Evolutionary conservation across 129 eudicot genomes (phyloP).

Genomic region (Artemisia argyi): DNA sequence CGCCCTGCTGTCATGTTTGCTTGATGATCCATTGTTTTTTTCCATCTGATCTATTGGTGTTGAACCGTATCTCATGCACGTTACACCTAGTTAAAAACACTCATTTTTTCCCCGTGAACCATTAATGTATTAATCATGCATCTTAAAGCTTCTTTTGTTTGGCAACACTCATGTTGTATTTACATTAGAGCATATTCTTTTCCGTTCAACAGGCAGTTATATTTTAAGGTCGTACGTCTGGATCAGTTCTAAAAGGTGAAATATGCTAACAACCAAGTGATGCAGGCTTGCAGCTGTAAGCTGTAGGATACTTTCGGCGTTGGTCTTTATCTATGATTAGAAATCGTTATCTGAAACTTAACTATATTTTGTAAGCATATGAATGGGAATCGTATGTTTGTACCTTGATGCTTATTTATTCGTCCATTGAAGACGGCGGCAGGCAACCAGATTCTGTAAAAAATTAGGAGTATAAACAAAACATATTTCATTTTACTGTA

Average conservation of each 20-base stretch:
- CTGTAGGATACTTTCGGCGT: constrained; percentile 22
- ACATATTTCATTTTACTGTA: background rate
- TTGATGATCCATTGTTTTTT: constrained; percentile 14
- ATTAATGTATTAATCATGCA: background rate
- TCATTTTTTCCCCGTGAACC: background rate
- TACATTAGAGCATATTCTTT: constrained; percentile 20
- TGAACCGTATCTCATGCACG: background rate
- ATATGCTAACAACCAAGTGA: background rate
- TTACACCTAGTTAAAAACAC: background rate
- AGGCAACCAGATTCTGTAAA: constrained; percentile 10
- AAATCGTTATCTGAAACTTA: background rate
- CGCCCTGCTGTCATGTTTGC: constrained; percentile 13
- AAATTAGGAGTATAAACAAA: too few relatives aligned
- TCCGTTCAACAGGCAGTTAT: too few relatives aligned
- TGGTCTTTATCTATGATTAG: constrained; percentile 11
- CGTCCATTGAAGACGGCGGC: constrained; percentile 17
- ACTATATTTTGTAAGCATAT: constrained; percentile 11
- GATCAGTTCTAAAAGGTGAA: too few relatives aligned
- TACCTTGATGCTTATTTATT: constrained; percentile 7
- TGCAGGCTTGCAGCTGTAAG: background rate
- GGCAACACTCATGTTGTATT: background rate
- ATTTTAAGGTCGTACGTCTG: too few relatives aligned
- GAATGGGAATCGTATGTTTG: constrained; percentile 3
- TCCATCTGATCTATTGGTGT: constrained; percentile 17
- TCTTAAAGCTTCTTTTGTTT: constrained; percentile 5